These are phyloP conservation scores for Phytophthora syringae DNA, from an alignment of 352 stramenopile genomes.

Conservation along the genomic window DNA sequence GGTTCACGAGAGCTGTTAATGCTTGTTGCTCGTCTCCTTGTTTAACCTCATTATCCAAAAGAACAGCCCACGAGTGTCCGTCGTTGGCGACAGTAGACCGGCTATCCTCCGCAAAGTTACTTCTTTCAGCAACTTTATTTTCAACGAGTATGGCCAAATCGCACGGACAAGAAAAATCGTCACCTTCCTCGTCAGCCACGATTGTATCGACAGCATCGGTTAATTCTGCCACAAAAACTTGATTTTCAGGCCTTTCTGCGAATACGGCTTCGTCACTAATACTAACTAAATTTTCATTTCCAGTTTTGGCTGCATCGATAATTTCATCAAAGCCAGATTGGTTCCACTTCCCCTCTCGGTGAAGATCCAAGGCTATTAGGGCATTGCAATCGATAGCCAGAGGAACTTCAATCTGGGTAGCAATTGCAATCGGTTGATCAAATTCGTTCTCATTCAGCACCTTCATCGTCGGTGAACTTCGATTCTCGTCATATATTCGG, in stretches of 20 bases:
- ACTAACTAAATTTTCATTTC: not conserved
- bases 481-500: not conserved
- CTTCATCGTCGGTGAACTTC: not conserved
- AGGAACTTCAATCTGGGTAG: not conserved
- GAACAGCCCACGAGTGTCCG: not conserved
- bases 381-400: not conserved
- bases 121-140: not conserved
- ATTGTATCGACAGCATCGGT: not conserved
- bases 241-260: not conserved
- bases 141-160: not conserved
- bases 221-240: not conserved
- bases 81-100: not conserved
- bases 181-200: not conserved
- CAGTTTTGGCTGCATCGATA: not conserved
- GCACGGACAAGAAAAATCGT: not conserved
- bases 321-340: not conserved
- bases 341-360: not conserved
- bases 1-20: not conserved
- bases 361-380: not conserved
- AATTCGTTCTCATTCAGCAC: not conserved
- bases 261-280: not conserved
- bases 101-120: not conserved
- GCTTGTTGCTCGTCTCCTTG: not conserved
- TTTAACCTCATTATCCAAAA: not conserved
- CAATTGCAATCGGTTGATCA: not conserved